Conservation (phyloP, 2,329 filamentous ascomycete species). For the Dactylellina haptotyla region DNA sequence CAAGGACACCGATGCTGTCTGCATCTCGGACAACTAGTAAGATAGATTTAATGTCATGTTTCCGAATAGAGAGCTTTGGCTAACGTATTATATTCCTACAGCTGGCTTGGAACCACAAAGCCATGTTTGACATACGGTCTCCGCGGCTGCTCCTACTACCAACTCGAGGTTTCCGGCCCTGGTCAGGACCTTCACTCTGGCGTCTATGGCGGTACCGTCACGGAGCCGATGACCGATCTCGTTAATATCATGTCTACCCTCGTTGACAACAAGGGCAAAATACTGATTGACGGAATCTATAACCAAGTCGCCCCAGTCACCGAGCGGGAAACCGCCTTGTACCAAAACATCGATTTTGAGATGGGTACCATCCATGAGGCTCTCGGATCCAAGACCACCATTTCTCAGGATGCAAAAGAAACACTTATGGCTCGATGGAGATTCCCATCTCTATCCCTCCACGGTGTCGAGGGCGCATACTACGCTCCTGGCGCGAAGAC, state of each 20-base stretch:
- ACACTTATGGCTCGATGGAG: conserved; percentile 97
- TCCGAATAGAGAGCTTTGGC: background rate
- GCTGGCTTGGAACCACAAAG: conserved; percentile 97
- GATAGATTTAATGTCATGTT: background rate
- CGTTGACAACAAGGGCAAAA: conserved; percentile 90
- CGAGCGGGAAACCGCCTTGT: conserved; percentile 85
- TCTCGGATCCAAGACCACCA: conserved; percentile 85
- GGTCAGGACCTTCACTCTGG: conserved; percentile 95
- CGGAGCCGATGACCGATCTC: conserved; percentile 98
- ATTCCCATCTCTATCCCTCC: conserved; percentile 90
- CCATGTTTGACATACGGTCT: conserved; percentile 97
- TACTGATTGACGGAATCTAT: conserved; percentile 90
- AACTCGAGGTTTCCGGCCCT: conserved; percentile 86
- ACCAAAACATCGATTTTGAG: conserved; percentile 88
- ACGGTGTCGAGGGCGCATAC: conserved; percentile 95
- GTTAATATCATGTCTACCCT: conserved; percentile 82
- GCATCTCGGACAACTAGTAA: conserved; percentile 95
- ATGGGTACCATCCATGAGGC: conserved; percentile 96
- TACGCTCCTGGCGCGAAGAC: conserved; percentile 94
- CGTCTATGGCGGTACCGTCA: conserved; percentile 93
- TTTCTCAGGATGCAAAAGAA: conserved; percentile 86
- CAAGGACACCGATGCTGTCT: conserved; percentile 93
- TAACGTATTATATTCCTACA: background rate
- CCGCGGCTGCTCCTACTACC: conserved; percentile 98
- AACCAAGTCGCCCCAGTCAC: conserved; percentile 92